A percentile compares a stretch with the other conserved stretches of the same genome.
Conservation (phyloP, 805 yeast species). For the Hanseniaspora thailandica region DNA sequence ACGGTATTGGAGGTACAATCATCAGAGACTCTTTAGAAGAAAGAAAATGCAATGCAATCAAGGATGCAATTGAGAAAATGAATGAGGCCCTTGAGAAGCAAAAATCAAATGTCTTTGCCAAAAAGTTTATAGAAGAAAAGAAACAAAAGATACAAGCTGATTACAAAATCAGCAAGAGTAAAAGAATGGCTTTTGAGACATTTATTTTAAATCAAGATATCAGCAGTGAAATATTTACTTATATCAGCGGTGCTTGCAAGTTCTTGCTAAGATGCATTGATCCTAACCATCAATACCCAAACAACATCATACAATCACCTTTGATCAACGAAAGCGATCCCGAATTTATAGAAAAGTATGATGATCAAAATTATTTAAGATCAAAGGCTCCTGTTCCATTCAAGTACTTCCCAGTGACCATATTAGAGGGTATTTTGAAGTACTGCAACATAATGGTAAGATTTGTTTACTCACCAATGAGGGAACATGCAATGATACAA, state of each 20-base stretch:
- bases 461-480: constrained; percentile 46
- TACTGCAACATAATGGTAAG: constrained; percentile 53
- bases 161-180: constrained; percentile 1
- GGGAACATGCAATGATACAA: constrained; percentile 40
- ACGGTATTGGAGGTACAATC: constrained; percentile 75
- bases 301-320: constrained; percentile 40
- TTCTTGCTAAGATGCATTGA: constrained; percentile 64
- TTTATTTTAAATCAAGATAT: constrained; percentile 45
- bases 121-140: constrained; percentile 39
- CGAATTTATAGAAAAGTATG: constrained; percentile 52
- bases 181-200: constrained; percentile 35
- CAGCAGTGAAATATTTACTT: constrained; percentile 62
- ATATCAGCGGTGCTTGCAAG: constrained; percentile 61
- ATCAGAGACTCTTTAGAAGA: constrained; percentile 45
- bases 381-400: constrained; percentile 61
- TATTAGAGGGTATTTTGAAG: constrained; percentile 69
- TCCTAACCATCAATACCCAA: constrained; percentile 56
- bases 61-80: constrained; percentile 31
- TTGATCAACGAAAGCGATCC: constrained; percentile 41
- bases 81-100: constrained; percentile 33
- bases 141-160: constrained; percentile 7
- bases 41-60: constrained; percentile 39
- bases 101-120: constrained; percentile 31
- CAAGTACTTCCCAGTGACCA: constrained; percentile 73
- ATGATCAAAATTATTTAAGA: constrained; percentile 61